These are phyloP conservation scores for Posidonia australis DNA, from an alignment of 106 monocot species.

Conservation along the genomic window DNA sequence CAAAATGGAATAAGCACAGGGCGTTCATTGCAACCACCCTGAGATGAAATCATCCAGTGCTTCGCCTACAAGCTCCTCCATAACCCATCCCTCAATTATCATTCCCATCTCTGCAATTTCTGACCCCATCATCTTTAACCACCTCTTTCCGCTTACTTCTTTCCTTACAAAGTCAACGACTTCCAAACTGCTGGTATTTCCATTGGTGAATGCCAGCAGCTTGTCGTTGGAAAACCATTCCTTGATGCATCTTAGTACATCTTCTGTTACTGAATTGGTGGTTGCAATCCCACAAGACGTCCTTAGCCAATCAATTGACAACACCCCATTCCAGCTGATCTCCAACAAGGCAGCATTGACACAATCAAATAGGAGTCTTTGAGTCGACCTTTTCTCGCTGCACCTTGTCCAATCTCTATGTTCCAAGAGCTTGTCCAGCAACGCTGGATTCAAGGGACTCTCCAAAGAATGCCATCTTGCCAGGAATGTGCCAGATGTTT, in stretches of 20 bases:
- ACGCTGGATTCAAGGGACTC: slow-evolving; percentile 50
- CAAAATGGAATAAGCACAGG: background rate
- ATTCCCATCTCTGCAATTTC: slow-evolving; percentile 1
- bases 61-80: slow-evolving; percentile 8
- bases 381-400: slow-evolving; percentile 50
- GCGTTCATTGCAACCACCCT: background rate
- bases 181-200: background rate
- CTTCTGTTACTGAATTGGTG: background rate
- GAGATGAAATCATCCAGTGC: slow-evolving; percentile 7
- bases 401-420: slow-evolving; percentile 41
- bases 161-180: slow-evolving; percentile 2
- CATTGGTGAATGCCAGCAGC: background rate
- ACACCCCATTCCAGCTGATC: background rate
- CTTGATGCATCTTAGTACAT: background rate
- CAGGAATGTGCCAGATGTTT: slow-evolving; percentile 21
- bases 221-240: slow-evolving; percentile 5
- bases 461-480: slow-evolving; percentile 43
- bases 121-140: slow-evolving; percentile 3
- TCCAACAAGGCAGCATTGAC: slow-evolving; percentile 8
- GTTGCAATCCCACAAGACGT: background rate
- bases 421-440: slow-evolving; percentile 51
- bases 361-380: slow-evolving; percentile 57
- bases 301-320: background rate
- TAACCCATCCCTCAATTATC: slow-evolving; percentile 4
- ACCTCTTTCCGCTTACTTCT: slow-evolving; percentile 5